Percentiles rank a stretch among this genome's conserved stretches.
These are phyloP conservation scores for Saccharomyces mikatae DNA, from an alignment of 805 yeast genomes.

Conservation along the genomic window DNA sequence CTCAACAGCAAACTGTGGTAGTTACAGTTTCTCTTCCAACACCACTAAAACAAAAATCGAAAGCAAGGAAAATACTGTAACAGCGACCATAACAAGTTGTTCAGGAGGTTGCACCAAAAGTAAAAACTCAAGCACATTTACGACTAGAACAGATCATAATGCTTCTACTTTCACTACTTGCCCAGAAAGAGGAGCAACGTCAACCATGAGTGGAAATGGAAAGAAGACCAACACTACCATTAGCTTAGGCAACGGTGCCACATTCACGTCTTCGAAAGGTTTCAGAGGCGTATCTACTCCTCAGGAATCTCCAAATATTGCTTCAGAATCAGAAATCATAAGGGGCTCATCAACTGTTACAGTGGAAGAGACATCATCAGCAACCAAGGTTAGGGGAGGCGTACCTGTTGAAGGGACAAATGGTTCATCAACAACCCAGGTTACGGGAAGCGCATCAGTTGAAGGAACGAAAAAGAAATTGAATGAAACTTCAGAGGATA, in stretches of 20 bases:
- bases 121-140: background rate
- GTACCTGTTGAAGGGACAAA: background rate
- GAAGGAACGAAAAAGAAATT: background rate
- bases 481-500: background rate
- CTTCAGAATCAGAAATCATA: background rate
- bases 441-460: background rate
- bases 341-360: background rate
- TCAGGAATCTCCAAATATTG: background rate
- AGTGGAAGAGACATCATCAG: background rate
- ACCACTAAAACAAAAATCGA: background rate
- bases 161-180: background rate
- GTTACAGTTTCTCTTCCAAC: background rate
- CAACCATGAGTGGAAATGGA: background rate
- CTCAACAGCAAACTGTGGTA: background rate
- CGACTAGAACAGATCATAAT: background rate
- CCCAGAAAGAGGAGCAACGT: background rate
- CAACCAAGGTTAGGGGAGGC: background rate
- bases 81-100: slow-evolving; percentile 6
- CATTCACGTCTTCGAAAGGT: background rate
- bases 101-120: background rate
- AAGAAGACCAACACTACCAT: background rate
- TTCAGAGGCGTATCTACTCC: background rate
- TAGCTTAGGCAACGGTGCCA: background rate
- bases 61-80: background rate
- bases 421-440: too few species aligned